Evolutionary conservation across 805 yeast species (phyloP).

Genomic region (Metschnikowia noctiluminum): DNA sequence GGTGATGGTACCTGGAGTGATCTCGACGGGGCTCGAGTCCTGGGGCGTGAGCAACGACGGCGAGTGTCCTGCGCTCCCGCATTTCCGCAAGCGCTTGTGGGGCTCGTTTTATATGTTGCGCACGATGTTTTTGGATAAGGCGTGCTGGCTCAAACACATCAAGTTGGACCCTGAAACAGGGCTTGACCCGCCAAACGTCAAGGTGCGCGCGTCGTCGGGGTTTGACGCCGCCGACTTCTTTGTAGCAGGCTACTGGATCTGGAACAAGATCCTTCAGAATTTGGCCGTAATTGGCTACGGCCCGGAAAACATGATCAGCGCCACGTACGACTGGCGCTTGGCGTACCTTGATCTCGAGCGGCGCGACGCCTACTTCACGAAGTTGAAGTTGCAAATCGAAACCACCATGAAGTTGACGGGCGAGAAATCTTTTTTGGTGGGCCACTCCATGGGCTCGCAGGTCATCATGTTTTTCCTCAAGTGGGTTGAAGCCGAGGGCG

Average conservation of each 20-base stretch:
- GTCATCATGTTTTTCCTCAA: slow-evolving; percentile 83
- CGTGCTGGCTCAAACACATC: slow-evolving; percentile 91
- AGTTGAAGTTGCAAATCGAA: slow-evolving; percentile 73
- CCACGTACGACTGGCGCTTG: slow-evolving; percentile 95
- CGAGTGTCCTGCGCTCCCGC: slow-evolving; percentile 79
- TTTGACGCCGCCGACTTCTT: slow-evolving; percentile 96
- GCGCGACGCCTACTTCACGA: slow-evolving; percentile 82
- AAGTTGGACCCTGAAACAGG: slow-evolving; percentile 91
- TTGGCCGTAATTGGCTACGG: slow-evolving; percentile 92
- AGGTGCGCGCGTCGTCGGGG: slow-evolving; percentile 88
- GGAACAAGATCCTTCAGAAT: slow-evolving; percentile 95
- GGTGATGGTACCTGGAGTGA: slow-evolving; percentile 92
- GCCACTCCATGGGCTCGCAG: slow-evolving; percentile 98
- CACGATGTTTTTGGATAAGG: slow-evolving; percentile 86
- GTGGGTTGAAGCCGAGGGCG: slow-evolving; percentile 93
- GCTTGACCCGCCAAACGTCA: slow-evolving; percentile 81
- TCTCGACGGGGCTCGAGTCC: slow-evolving; percentile 89
- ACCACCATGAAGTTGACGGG: slow-evolving; percentile 44
- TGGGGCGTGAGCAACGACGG: slow-evolving; percentile 74
- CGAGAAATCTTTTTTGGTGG: slow-evolving; percentile 73
- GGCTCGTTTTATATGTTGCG: slow-evolving; percentile 94
- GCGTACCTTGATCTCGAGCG: slow-evolving; percentile 84
- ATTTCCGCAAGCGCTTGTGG: slow-evolving; percentile 92
- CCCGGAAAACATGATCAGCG: slow-evolving; percentile 84
- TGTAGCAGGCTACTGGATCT: slow-evolving; percentile 97